phyloP scores from a whole-genome alignment of 768 basidiomycete genomes.

The Mycena olivaceomarginata region DNA sequence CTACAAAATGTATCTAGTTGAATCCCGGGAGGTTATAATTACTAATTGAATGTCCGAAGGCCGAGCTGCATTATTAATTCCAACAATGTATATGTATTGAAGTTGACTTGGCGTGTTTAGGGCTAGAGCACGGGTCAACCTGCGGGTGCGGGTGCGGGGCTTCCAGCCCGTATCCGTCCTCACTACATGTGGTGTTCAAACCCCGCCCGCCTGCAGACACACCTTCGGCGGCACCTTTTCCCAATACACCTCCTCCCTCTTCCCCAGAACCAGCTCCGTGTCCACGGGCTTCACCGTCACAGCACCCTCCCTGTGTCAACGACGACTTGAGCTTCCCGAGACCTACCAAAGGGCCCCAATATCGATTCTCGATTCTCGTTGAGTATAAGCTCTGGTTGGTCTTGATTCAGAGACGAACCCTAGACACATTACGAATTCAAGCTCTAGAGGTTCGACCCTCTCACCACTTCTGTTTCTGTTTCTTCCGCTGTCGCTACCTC shows the following conservation, averaged over 20 bases:
- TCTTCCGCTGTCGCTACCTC: constrained; percentile 27
- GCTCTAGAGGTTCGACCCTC: background rate
- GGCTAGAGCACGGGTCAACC: too few relatives aligned
- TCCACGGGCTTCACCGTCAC: constrained; percentile 49
- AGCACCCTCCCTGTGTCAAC: constrained; percentile 46
- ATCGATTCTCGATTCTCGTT: too few relatives aligned
- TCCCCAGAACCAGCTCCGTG: constrained; percentile 77
- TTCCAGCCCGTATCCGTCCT: too few relatives aligned
- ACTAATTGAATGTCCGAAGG: too few relatives aligned
- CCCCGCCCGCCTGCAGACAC: constrained; percentile 67
- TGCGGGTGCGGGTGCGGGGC: too few relatives aligned
- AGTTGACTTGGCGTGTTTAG: too few relatives aligned
- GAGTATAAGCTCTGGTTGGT: too few relatives aligned
- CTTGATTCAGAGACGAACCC: background rate
- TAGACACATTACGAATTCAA: background rate
- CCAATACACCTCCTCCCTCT: constrained; percentile 86
- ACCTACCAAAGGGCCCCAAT: background rate
- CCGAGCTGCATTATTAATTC: too few relatives aligned
- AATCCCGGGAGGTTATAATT: too few relatives aligned
- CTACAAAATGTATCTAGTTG: too few relatives aligned
- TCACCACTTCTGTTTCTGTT: constrained; percentile 36
- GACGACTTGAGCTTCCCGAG: background rate
- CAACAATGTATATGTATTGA: too few relatives aligned
- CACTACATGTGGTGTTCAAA: too few relatives aligned
- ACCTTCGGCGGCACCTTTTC: constrained; percentile 86